These are phyloP conservation scores for Besnoitia besnoiti DNA, from an alignment of 169 alveolate species.

Conservation along the genomic window DNA sequence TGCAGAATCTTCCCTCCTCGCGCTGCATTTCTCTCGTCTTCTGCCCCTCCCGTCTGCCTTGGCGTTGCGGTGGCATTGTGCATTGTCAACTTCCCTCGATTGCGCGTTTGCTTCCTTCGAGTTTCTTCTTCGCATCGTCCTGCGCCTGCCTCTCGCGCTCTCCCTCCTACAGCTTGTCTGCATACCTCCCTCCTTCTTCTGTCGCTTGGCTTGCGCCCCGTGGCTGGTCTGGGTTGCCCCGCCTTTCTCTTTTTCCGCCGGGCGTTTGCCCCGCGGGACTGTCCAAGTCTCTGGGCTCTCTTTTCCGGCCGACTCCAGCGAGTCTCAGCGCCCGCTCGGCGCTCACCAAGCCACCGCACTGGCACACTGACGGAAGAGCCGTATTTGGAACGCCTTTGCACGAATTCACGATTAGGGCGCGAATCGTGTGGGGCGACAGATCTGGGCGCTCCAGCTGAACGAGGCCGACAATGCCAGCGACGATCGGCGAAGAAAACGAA, in stretches of 20 bases:
- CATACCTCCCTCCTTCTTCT: not conserved
- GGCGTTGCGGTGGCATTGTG: no score
- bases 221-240: not conserved
- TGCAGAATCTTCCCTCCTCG: not conserved
- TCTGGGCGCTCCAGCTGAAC: constrained; percentile 47
- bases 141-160: no score
- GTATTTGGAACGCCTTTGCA: not conserved
- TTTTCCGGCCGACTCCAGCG: constrained; percentile 7
- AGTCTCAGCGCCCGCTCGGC: constrained; percentile 35
- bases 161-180: not conserved
- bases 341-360: constrained; percentile 50
- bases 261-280: no score
- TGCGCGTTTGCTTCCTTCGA: no score
- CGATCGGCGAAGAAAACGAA: constrained; percentile 54
- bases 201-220: not conserved
- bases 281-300: no score
- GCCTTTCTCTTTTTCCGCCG: not conserved
- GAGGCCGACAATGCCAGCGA: constrained; percentile 47
- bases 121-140: no score
- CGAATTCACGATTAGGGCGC: constrained; percentile 34
- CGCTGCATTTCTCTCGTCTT: no score
- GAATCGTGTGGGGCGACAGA: constrained; percentile 38
- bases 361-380: not conserved
- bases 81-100: no score
- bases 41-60: no score